A percentile compares a stretch with the other conserved stretches of the same genome.
Evolutionary conservation across 345 rosid genomes (phyloP).

Genomic region (Toxicodendron radicans): DNA sequence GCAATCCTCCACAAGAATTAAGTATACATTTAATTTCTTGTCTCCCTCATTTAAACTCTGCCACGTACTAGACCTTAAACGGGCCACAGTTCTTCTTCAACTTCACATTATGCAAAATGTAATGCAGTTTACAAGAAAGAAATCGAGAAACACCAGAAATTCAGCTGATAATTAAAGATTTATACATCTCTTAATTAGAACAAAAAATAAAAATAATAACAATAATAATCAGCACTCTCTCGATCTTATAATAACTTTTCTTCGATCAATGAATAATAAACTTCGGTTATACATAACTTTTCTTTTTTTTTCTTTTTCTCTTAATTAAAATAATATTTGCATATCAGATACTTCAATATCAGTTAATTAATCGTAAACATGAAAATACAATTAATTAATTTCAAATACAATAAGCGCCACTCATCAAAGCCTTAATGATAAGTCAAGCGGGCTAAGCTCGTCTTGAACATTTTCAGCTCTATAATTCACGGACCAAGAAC

Average conservation of each 20-base stretch:
- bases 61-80: not conserved
- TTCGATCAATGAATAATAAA: not conserved
- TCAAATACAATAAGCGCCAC: constrained; percentile 11
- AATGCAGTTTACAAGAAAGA: not conserved
- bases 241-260: not conserved
- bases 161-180: not conserved
- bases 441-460: constrained; percentile 68
- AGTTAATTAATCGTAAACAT: not conserved
- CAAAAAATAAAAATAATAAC: not conserved
- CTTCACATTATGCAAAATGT: not conserved
- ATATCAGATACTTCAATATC: not conserved
- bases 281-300: not conserved
- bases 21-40: not conserved
- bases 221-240: not conserved
- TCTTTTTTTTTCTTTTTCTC: not conserved
- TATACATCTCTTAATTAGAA: not conserved
- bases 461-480: constrained; percentile 49
- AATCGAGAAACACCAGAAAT: not conserved
- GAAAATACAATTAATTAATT: constrained; percentile 13
- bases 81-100: not conserved
- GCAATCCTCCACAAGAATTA: not conserved
- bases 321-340: not conserved
- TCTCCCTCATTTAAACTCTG: not conserved
- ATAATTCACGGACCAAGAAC: constrained; percentile 39
- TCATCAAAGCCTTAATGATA: constrained; percentile 72